Conservation (phyloP, 2,329 filamentous ascomycete species). For the Anthostomella pinea region DNA sequence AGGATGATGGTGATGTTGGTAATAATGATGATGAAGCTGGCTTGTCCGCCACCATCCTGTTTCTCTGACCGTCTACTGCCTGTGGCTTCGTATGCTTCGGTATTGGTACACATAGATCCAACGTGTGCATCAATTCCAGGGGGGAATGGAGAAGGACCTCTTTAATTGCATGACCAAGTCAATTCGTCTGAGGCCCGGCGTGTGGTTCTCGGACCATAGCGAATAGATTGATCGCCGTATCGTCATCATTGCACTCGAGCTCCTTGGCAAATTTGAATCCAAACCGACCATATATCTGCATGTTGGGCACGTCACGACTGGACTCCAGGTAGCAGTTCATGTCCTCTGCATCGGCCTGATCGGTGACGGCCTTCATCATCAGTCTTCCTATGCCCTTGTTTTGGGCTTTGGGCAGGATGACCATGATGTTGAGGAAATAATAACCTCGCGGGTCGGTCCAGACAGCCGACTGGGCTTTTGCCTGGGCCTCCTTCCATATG, state of each 20-base stretch:
- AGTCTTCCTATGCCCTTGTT: conserved; percentile 64
- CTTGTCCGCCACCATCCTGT: too few species aligned
- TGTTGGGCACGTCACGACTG: conserved; percentile 64
- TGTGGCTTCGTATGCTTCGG: too few species aligned
- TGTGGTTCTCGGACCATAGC: conserved; percentile 45
- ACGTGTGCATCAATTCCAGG: too few species aligned
- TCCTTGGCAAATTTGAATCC: conserved; percentile 64
- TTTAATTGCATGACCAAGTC: too few species aligned
- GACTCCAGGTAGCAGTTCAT: conserved; percentile 70
- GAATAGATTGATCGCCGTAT: conserved; percentile 51
- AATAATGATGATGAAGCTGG: too few species aligned
- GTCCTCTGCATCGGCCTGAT: conserved; percentile 61
- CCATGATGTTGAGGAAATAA: conserved; percentile 75
- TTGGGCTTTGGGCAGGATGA: conserved; percentile 62
- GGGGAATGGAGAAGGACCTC: too few species aligned
- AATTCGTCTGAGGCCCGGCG: conserved; percentile 13
- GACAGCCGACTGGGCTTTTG: conserved; percentile 56
- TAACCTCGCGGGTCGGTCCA: conserved; percentile 68
- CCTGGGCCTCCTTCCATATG: conserved; percentile 69
- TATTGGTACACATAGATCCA: too few species aligned
- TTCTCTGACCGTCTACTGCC: too few species aligned
- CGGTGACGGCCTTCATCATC: conserved; percentile 62
- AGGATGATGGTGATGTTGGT: too few species aligned
- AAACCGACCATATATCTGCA: conserved; percentile 67
- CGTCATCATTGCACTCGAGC: conserved; percentile 64